A percentile compares a stretch with the other conserved stretches of the same genome.
Conservation (phyloP, 495 filamentous ascomycete genomes). For the Paragyromitra xinjiangensis region DNA sequence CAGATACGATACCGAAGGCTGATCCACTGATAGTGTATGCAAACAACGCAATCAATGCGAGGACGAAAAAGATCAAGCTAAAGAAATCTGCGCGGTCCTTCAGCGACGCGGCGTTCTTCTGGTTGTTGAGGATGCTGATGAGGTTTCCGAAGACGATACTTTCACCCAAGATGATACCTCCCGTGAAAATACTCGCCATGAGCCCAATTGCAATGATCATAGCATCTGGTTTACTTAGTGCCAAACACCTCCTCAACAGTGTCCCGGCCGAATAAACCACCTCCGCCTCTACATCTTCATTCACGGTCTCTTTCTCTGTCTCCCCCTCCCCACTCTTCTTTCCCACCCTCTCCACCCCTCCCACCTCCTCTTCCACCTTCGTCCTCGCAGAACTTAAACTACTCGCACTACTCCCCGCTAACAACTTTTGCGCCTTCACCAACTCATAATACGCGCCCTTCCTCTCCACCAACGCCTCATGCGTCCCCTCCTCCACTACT, state of each 20-base stretch:
- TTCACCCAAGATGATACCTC: slow-evolving; percentile 62
- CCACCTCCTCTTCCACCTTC: slow-evolving; percentile 36
- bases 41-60: slow-evolving; percentile 63
- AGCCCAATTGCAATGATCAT: slow-evolving; percentile 51
- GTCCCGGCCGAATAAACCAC: slow-evolving; percentile 25
- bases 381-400: slow-evolving; percentile 51
- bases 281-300: neutral
- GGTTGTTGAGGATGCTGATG: slow-evolving; percentile 59
- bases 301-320: neutral
- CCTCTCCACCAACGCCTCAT: slow-evolving; percentile 60
- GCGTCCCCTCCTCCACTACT: slow-evolving; percentile 64
- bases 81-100: slow-evolving; percentile 61
- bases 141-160: slow-evolving; percentile 66
- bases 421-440: slow-evolving; percentile 56
- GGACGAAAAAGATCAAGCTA: slow-evolving; percentile 66
- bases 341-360: neutral
- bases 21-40: slow-evolving; percentile 62
- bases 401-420: slow-evolving; percentile 30
- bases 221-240: slow-evolving; percentile 50
- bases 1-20: slow-evolving; percentile 63
- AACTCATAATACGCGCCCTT: slow-evolving; percentile 64
- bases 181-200: slow-evolving; percentile 60
- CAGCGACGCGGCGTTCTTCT: slow-evolving; percentile 30
- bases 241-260: slow-evolving; percentile 38
- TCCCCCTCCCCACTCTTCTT: neutral